phyloP scores from a whole-genome alignment of 768 basidiomycete species.

The Rhizopogon roseolus region DNA sequence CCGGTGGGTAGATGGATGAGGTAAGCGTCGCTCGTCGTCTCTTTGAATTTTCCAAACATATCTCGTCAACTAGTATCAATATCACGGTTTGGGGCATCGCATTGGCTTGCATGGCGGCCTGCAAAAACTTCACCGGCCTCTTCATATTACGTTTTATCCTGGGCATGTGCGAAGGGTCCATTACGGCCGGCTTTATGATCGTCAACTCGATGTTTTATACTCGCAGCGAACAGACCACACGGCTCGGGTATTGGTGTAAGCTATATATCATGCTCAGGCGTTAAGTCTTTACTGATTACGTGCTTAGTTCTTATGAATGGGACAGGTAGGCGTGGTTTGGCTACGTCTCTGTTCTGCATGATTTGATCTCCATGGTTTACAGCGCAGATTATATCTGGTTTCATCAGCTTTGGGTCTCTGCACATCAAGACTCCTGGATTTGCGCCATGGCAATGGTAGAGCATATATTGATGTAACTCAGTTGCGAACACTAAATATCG shows the following conservation, averaged over 20 bases:
- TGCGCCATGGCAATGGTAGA: constrained; percentile 71
- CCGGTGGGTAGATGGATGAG: constrained; percentile 83
- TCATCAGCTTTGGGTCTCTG: constrained; percentile 61
- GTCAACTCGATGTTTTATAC: constrained; percentile 79
- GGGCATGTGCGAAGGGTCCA: constrained; percentile 67
- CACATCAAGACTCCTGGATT: constrained; percentile 55
- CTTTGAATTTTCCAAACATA: neutral
- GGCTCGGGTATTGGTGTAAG: constrained; percentile 78
- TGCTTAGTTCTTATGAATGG: constrained; percentile 68
- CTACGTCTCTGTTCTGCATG: neutral
- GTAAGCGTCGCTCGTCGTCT: constrained; percentile 24
- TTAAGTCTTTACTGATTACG: neutral
- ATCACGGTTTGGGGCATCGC: constrained; percentile 64
- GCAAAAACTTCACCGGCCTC: constrained; percentile 62
- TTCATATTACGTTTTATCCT: constrained; percentile 61
- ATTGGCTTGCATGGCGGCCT: constrained; percentile 60
- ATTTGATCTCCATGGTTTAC: neutral
- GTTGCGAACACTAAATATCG: constrained; percentile 1
- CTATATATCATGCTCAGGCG: constrained; percentile 1
- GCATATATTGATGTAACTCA: neutral
- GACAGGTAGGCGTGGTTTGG: constrained; percentile 36
- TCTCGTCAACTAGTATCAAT: constrained; percentile 42
- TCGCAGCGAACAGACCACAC: constrained; percentile 58
- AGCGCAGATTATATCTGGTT: constrained; percentile 71
- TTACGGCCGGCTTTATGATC: constrained; percentile 75